Conservation (phyloP, 2,329 filamentous ascomycete species). For the Monosporascus ibericus region DNA sequence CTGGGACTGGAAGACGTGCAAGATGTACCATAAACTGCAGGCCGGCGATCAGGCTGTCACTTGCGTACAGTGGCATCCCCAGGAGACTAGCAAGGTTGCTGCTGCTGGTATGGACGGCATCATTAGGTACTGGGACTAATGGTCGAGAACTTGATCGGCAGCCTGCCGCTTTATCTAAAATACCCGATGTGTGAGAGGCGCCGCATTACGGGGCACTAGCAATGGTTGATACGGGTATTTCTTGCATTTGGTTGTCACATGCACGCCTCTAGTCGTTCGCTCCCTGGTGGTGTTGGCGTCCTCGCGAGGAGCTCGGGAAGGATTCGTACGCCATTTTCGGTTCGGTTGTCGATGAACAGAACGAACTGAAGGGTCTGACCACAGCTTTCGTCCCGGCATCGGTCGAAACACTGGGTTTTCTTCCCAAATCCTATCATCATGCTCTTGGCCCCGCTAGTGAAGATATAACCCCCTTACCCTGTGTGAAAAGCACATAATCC, state of each 20-base stretch:
- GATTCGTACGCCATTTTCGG: too few species aligned
- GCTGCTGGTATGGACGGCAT: slow-evolving; percentile 85
- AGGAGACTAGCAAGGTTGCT: slow-evolving; percentile 90
- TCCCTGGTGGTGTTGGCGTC: neutral
- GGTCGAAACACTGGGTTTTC: too few species aligned
- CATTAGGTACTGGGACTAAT: slow-evolving; percentile 88
- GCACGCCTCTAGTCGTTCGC: neutral
- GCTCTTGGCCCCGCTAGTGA: too few species aligned
- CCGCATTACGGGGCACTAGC: neutral
- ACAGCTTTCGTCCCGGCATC: too few species aligned
- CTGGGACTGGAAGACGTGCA: slow-evolving; percentile 99
- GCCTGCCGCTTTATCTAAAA: too few species aligned
- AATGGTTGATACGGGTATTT: neutral
- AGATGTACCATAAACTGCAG: slow-evolving; percentile 96
- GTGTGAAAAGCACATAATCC: too few species aligned
- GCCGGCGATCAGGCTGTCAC: slow-evolving; percentile 77
- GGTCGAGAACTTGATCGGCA: neutral
- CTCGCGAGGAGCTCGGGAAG: neutral
- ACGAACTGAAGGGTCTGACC: too few species aligned
- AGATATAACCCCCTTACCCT: too few species aligned
- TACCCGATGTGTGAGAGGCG: too few species aligned
- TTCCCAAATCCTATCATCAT: too few species aligned
- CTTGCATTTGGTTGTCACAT: neutral
- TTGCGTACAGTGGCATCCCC: slow-evolving; percentile 93
- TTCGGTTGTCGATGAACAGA: too few species aligned